Conservation (phyloP, 768 basidiomycete genomes). For the Mycena maculata region DNA sequence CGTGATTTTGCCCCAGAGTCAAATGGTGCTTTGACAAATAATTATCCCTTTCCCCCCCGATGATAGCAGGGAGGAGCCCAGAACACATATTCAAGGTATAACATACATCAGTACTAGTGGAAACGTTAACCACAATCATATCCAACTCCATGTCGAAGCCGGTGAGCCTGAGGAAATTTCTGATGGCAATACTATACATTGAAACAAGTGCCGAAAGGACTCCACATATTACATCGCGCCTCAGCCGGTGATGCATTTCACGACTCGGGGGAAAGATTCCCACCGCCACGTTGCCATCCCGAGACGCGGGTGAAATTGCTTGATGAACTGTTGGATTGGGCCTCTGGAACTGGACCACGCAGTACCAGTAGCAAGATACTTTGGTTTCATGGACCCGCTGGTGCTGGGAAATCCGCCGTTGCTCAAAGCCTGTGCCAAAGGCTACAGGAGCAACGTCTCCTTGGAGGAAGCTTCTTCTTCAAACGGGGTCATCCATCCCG, state of each 20-base stretch:
- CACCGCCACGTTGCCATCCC: background rate
- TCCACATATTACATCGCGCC: background rate
- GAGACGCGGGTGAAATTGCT: no score
- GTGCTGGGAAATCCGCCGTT: slow-evolving; percentile 8
- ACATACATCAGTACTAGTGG: background rate
- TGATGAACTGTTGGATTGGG: background rate
- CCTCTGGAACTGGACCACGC: background rate
- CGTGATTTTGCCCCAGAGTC: no score
- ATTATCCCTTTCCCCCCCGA: no score
- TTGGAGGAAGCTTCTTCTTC: slow-evolving; percentile 2
- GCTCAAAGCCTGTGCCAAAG: background rate
- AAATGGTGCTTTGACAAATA: no score
- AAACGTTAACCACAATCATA: background rate
- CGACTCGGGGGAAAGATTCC: slow-evolving; percentile 2
- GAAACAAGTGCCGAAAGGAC: no score
- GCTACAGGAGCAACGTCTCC: background rate
- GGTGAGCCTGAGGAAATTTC: no score
- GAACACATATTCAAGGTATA: no score
- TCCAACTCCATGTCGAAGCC: background rate
- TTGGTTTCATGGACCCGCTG: slow-evolving; percentile 1
- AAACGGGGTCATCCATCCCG: slow-evolving; percentile 3
- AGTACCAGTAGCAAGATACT: no score
- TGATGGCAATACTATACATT: no score
- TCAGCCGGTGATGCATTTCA: background rate
- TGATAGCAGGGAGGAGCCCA: no score